phyloP scores from a whole-genome alignment of 73 alveolate species.

The Effrenium voratum region DNA sequence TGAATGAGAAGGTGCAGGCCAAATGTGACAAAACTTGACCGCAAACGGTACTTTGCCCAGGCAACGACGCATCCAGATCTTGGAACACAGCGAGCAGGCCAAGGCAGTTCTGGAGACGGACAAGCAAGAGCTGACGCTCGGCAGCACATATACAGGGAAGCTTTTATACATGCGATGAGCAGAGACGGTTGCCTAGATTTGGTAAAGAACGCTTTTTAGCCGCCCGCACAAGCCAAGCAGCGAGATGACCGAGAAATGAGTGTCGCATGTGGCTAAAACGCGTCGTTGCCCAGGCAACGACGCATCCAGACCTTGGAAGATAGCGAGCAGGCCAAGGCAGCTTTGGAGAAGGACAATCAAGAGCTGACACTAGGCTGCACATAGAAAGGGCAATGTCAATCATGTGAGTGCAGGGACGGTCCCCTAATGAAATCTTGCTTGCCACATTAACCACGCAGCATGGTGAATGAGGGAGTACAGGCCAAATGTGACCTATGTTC shows the following conservation, averaged over 20 bases:
- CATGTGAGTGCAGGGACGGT: too few species aligned
- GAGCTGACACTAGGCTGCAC: slow-evolving; percentile 15
- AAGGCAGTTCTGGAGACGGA: not conserved
- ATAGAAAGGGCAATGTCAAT: too few species aligned
- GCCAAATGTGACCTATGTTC: not conserved
- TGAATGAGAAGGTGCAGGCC: too few species aligned
- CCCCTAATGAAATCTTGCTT: too few species aligned
- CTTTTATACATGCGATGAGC: not conserved
- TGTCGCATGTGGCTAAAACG: too few species aligned
- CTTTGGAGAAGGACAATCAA: slow-evolving; percentile 16
- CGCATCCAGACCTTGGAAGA: slow-evolving; percentile 3
- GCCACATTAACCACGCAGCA: too few species aligned
- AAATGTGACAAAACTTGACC: not conserved
- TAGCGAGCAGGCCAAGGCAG: not conserved
- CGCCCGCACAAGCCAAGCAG: not conserved
- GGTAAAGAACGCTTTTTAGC: not conserved
- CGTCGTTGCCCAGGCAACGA: not conserved
- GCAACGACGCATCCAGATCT: not conserved
- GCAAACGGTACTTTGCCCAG: not conserved
- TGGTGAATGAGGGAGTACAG: too few species aligned
- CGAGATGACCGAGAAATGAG: not conserved
- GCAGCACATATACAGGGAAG: not conserved
- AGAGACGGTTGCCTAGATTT: not conserved
- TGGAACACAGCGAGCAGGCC: not conserved
- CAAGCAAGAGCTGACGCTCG: not conserved